These are phyloP conservation scores for Pistacia atlantica DNA, from an alignment of 345 rosid genomes.

Conservation along the genomic window DNA sequence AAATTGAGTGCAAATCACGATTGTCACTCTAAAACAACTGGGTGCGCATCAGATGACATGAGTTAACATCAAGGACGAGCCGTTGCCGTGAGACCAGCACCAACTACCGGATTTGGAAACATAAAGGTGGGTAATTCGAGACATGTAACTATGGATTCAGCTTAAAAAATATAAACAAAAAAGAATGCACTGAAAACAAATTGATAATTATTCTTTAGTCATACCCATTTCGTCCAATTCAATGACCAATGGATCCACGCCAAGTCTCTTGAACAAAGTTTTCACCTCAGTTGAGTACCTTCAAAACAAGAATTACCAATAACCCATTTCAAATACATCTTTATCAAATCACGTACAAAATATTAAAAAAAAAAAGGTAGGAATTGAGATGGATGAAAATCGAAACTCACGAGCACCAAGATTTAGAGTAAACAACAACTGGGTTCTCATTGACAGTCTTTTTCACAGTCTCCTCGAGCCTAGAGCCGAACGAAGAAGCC, in stretches of 20 bases:
- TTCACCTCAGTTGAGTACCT: slow-evolving; percentile 97
- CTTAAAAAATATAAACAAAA: background rate
- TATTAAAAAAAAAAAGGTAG: background rate
- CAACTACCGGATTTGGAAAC: background rate
- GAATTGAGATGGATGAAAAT: slow-evolving; percentile 3
- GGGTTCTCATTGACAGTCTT: slow-evolving; percentile 68
- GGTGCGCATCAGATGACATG: background rate
- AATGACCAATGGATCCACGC: slow-evolving; percentile 73
- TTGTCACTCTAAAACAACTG: background rate
- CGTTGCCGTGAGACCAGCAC: background rate
- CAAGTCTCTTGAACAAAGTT: slow-evolving; percentile 71
- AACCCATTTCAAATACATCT: background rate
- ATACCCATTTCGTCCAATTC: slow-evolving; percentile 93
- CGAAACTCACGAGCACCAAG: slow-evolving; percentile 92
- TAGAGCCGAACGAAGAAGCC: slow-evolving; percentile 80
- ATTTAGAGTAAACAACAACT: slow-evolving; percentile 92
- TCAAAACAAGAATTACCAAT: slow-evolving; percentile 19
- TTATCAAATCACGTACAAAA: background rate
- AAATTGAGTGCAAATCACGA: background rate
- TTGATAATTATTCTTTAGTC: slow-evolving; percentile 12
- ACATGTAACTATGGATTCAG: background rate
- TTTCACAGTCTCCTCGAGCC: slow-evolving; percentile 75
- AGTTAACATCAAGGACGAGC: background rate
- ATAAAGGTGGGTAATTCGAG: too few relatives aligned
- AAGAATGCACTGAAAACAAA: background rate